Base-by-base conservation (phyloP, 169 alveolate genomes). In the Babesia gibsoni region DNA sequence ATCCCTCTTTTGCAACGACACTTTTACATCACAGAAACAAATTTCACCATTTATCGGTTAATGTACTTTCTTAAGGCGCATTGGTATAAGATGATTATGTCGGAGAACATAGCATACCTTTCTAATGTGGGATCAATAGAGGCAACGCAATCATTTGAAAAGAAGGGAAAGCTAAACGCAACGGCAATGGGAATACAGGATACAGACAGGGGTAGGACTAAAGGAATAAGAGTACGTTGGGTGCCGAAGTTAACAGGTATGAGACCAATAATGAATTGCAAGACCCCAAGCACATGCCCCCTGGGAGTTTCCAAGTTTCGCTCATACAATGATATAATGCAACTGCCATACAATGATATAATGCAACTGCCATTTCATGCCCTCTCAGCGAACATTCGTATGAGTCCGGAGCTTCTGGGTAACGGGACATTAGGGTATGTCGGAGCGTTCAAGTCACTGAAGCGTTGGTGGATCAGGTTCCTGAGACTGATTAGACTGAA, bases 191-290 rank as follows among this genome's bases (percentile, higher is more conserved):
- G 45, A 8, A 9, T 37, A 12, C n/a, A 37, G 12, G 12, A 8
- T 37, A 9, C 45, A 37, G n/a, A 37, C 8, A 37, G 45, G 45
- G 35, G 29, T 14, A 29, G n/a, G 3, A 2, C 22, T 12, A 61
- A 39, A 12, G 53, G 18, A 20, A 35, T 56, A 4, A 67, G 64
- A 33, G 48, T 79, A 14, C 67, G 88, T 33, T 79, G 80, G 67
- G 27, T 70, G 18, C 88, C 88, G 14, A 79, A 79, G 33, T 58
- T 42, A n/a, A 37, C 63, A 10, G 88, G 88, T 18, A 79, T 79
- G 88, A 48, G 88, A 8, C 88, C 88, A 4, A 79, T 79, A 14
- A 12, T 67, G 39, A 79, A 79, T 63, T 79, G 77, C 52, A 68
- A 67, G 30, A 27, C 52, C 12, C 16, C 39, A 0, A 12, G 10